Percentiles rank a stretch among this genome's conserved stretches.
These are phyloP conservation scores for Fistulina hepatica DNA, from an alignment of 1,284 basidiomycete genomes.

Conservation along the genomic window DNA sequence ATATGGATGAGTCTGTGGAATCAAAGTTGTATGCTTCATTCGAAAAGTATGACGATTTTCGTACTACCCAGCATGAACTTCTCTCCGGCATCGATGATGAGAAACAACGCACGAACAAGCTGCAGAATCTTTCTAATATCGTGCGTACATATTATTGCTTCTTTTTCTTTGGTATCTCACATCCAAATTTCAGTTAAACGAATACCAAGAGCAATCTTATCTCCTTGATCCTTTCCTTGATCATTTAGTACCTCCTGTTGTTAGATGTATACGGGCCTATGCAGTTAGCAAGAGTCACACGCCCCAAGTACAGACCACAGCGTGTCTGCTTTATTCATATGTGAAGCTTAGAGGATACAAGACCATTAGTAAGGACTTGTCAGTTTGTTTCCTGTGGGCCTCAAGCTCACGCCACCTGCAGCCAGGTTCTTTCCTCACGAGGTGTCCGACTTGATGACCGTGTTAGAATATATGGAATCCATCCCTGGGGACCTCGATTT, in stretches of 20 bases:
- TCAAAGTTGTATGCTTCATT: slow-evolving; percentile 46
- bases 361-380: slow-evolving; percentile 64
- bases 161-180: slow-evolving; percentile 1
- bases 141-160: slow-evolving; percentile 24
- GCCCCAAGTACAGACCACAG: slow-evolving; percentile 27
- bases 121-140: slow-evolving; percentile 34
- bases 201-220: slow-evolving; percentile 91
- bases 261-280: slow-evolving; percentile 51
- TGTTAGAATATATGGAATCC: slow-evolving; percentile 51
- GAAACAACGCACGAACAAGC: slow-evolving; percentile 39
- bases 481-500: slow-evolving; percentile 30
- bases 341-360: slow-evolving; percentile 91
- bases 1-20: too few relatives aligned
- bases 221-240: slow-evolving; percentile 96
- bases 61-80: slow-evolving; percentile 38
- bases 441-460: slow-evolving; percentile 69
- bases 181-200: slow-evolving; percentile 50
- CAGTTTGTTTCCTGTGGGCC: slow-evolving; percentile 8
- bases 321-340: slow-evolving; percentile 67
- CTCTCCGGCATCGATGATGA: slow-evolving; percentile 38
- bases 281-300: slow-evolving; percentile 30
- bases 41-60: slow-evolving; percentile 51
- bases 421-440: slow-evolving; percentile 90
- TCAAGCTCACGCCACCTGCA: slow-evolving; percentile 24
- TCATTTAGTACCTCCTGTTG: slow-evolving; percentile 67